A percentile compares a stretch with the other conserved stretches of the same genome.
These are phyloP conservation scores for Daldinia caldariorum DNA, from an alignment of 495 filamentous ascomycete species.

Conservation along the genomic window DNA sequence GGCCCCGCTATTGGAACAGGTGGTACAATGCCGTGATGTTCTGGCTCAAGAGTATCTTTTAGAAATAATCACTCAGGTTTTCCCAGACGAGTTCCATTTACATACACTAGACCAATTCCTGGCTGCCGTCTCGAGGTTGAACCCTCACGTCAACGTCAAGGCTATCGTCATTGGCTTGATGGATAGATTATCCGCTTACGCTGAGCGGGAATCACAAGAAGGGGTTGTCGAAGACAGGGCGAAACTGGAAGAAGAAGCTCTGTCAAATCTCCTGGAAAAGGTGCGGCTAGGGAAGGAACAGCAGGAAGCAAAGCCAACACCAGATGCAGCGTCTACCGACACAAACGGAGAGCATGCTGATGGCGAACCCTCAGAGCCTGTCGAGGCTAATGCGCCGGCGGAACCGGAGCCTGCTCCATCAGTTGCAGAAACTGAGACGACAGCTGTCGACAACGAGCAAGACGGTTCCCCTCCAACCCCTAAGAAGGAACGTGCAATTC, in stretches of 20 bases:
- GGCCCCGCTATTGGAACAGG: constrained; percentile 89
- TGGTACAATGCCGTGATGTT: constrained; percentile 97
- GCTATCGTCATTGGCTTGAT: constrained; percentile 98
- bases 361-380: constrained; percentile 45
- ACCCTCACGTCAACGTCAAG: constrained; percentile 96
- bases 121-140: constrained; percentile 87
- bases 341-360: constrained; percentile 48
- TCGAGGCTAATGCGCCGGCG: constrained; percentile 49
- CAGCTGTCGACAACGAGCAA: constrained; percentile 50
- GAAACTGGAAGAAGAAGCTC: constrained; percentile 85
- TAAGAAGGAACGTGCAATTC: constrained; percentile 74
- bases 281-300: constrained; percentile 74
- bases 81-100: constrained; percentile 97
- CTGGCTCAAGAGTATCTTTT: constrained; percentile 96
- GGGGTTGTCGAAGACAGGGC: constrained; percentile 74
- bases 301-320: constrained; percentile 43
- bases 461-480: constrained; percentile 48
- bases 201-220: constrained; percentile 82
- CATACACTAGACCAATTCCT: constrained; percentile 95
- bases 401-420: constrained; percentile 51
- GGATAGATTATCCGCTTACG: constrained; percentile 93
- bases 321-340: constrained; percentile 38
- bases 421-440: constrained; percentile 56
- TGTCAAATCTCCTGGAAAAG: constrained; percentile 77
- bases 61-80: constrained; percentile 98